A percentile compares a stretch with the other conserved stretches of the same genome.
Conservation (phyloP, 225 moss, liverwort and hornwort genomes). For the Antitrichia curtipendula region DNA sequence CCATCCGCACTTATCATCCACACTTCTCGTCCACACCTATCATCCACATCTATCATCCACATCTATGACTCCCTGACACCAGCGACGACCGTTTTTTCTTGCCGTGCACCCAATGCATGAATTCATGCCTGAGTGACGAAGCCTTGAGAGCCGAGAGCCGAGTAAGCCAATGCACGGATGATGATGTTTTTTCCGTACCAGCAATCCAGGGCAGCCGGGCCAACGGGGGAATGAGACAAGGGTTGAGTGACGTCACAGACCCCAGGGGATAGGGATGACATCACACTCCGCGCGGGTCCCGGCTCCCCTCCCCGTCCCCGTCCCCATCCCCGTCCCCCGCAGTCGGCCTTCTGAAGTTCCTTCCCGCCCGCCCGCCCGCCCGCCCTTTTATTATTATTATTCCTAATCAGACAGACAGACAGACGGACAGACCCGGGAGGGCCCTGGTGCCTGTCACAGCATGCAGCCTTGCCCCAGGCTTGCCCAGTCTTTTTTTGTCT, state of each 20-base stretch:
- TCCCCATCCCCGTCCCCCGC: too few relatives aligned
- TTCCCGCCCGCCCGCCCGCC: too few relatives aligned
- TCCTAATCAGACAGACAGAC: neutral
- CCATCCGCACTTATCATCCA: neutral
- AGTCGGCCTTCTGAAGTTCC: neutral
- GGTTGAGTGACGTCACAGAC: neutral
- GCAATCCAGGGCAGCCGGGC: neutral
- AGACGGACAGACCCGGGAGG: too few relatives aligned
- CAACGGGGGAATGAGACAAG: neutral
- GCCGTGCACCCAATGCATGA: neutral
- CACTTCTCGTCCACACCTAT: too few relatives aligned
- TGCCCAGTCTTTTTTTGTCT: too few relatives aligned
- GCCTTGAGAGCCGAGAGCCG: too few relatives aligned
- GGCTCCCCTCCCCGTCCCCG: neutral
- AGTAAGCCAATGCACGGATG: neutral
- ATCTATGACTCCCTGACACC: neutral
- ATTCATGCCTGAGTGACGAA: too few relatives aligned
- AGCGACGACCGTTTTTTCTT: neutral
- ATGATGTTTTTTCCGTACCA: neutral
- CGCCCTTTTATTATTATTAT: too few relatives aligned
- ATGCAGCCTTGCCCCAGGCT: too few relatives aligned
- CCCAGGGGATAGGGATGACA: neutral
- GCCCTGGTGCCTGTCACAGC: too few relatives aligned
- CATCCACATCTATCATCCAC: neutral
- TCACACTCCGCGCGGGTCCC: neutral